phyloP scores from a whole-genome alignment of 805 yeast species.

The Zygosaccharomyces rouxii region DNA sequence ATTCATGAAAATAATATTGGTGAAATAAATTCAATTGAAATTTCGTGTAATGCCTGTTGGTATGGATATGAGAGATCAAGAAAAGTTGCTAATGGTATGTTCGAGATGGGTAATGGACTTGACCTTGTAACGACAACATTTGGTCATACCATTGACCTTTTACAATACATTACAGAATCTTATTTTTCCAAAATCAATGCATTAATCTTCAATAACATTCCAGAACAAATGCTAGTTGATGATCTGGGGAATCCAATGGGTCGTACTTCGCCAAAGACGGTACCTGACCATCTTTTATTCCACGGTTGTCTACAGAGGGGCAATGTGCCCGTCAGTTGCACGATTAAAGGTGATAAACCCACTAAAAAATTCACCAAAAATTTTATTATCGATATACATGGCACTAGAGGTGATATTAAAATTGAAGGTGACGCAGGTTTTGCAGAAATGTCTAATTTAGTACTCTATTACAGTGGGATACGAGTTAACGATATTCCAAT shows the following conservation, averaged over 20 bases:
- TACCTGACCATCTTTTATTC: constrained; percentile 32
- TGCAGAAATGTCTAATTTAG: constrained; percentile 32
- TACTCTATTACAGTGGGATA: constrained; percentile 30
- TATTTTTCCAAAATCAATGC: constrained; percentile 28
- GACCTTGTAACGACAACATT: constrained; percentile 30
- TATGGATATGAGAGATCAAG: constrained; percentile 31
- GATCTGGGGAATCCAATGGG: constrained; percentile 25
- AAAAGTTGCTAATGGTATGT: constrained; percentile 27
- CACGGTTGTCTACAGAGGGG: constrained; percentile 29
- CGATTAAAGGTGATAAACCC: constrained; percentile 34
- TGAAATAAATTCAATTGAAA: constrained; percentile 31
- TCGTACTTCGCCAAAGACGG: constrained; percentile 22
- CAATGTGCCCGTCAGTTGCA: constrained; percentile 31
- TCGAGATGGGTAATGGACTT: constrained; percentile 28
- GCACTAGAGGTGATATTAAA: constrained; percentile 33
- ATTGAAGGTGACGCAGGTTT: constrained; percentile 36
- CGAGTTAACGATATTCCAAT: constrained; percentile 18
- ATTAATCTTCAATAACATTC: constrained; percentile 31
- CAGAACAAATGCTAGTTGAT: constrained; percentile 27
- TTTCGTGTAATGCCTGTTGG: constrained; percentile 34
- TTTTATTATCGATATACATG: constrained; percentile 33
- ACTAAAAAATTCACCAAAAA: constrained; percentile 33
- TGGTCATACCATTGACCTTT: constrained; percentile 32
- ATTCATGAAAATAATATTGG: constrained; percentile 31
- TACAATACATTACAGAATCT: constrained; percentile 32